A percentile compares a stretch with the other conserved stretches of the same genome.
Evolutionary conservation across 2,329 filamentous ascomycete species (phyloP).

Genomic region (Plectosphaerella plurivora): DNA sequence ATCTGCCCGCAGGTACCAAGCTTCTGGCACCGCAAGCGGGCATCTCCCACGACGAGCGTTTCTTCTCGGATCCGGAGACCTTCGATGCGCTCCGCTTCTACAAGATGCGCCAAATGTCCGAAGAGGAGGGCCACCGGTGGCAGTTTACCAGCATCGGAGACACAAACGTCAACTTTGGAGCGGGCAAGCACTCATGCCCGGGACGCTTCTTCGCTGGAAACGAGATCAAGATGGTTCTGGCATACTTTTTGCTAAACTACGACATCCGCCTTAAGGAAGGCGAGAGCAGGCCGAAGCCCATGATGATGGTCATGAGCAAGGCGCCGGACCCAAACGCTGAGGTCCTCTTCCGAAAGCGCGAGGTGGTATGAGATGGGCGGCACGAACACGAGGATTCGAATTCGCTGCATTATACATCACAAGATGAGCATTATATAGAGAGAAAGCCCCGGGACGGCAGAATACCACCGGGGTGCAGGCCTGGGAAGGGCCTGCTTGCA

Average conservation of each 20-base stretch:
- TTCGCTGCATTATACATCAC: no score
- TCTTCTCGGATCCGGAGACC: slow-evolving; percentile 32
- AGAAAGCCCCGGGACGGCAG: no score
- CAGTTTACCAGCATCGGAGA: slow-evolving; percentile 38
- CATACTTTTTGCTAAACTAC: slow-evolving; percentile 36
- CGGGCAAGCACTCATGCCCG: slow-evolving; percentile 42
- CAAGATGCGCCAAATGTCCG: slow-evolving; percentile 32
- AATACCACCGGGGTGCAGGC: no score
- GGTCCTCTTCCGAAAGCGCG: slow-evolving; percentile 32
- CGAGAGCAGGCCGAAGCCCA: slow-evolving; percentile 30
- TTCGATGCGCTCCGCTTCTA: slow-evolving; percentile 48
- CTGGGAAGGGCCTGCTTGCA: no score
- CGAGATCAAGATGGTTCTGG: slow-evolving; percentile 39
- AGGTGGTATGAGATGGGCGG: slow-evolving; percentile 4
- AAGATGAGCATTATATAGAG: no score
- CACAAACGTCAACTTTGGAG: slow-evolving; percentile 41
- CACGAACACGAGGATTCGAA: not conserved
- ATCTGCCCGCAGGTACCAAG: slow-evolving; percentile 36
- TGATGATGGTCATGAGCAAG: slow-evolving; percentile 34
- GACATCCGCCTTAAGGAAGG: slow-evolving; percentile 34
- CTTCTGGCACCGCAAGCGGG: slow-evolving; percentile 35
- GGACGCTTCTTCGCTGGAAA: slow-evolving; percentile 43
- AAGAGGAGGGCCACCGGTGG: slow-evolving; percentile 31
- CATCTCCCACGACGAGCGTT: slow-evolving; percentile 34
- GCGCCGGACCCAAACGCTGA: slow-evolving; percentile 33